Base-by-base conservation (phyloP, 257 asterid genomes). In the Capsicum pubescens region DNA sequence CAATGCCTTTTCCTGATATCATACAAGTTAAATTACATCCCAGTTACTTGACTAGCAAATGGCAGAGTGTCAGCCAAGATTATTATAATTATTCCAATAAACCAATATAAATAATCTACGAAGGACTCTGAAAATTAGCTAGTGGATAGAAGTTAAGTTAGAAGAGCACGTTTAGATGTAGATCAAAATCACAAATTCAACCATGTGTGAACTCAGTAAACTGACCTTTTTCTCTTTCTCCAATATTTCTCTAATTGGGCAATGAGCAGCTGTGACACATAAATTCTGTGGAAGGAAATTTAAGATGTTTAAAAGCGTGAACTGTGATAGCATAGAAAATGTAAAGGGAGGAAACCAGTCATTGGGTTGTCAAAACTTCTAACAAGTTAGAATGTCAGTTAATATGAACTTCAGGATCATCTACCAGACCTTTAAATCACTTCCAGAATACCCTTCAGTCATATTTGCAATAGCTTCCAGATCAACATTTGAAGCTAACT, bases 361-460 rank as follows among this genome's bases (percentile, higher is more conserved):
- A 6, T 21, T 50, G 13, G 60, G 19, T 5, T 14, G 44, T 74
- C 19, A 74, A 72, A 50, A 50, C 80, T 48, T 52, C 44, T 48
- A 50, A 76, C 8, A 76, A 46, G 54, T 50, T 26, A 76, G 44
- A 52, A 50, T 19, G 81, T 74, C 46, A 1, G 7, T 74, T 21
- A 50, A 74, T 74, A 50, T 74, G 21, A 50, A 26, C 19, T 13
- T 13, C 81, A 76, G 63, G 64, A 76, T 74, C 80, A 50, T 52
- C 80, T 52, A 74, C 80, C 90, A 86, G 83, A 95, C 99, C 99
- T 93, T 95, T 26, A 95, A 89, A 92, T 95, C 98, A 87, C 98
- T 95, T 85, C 98, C 98, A 2, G 98, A 95, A 86, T 92, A 93
- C 59, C 98, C 98, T 35, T 93, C 98, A 2, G 98, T 93, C 95